Base-by-base conservation (phyloP, 2,329 filamentous ascomycete species). In the Helminthosporium solani region DNA sequence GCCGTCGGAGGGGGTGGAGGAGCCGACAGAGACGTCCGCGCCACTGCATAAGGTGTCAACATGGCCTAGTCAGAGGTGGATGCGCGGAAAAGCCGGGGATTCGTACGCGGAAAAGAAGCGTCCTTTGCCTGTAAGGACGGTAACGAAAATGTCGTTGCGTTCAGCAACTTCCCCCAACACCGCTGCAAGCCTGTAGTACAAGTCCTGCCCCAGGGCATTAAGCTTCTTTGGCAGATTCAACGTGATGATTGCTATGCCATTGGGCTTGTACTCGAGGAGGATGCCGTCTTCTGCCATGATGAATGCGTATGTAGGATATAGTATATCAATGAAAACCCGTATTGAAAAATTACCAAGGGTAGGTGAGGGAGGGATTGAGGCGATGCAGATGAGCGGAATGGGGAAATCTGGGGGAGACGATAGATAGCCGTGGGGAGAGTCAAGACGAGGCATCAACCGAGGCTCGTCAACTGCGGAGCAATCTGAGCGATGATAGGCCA, bases 161-260 rank as follows among this genome's bases (percentile, higher is more conserved):
- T 76, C 78, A 14, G 90, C 91, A 39, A 97, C 78, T 66, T 96
- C 85, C 47, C 86, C 81, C 66, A 99, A 74, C 39, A 83, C 78
- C 57, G 82, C 78, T 1, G 87, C 83, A 33, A 97, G 79, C 23
- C 84, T 79, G 69, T 87, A 95, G 76, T 96, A 97, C 41, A 85
- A 79, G 50, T 81, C 74, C 61, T 81, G 78, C 49, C 75, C 80
- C 41, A 96, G 74, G 25, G 92, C 90, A 70, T 95, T 95, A 70
- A 97, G 88, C 75, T 96, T 96, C 67, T 84, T 81, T 44, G 85
- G 81, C 41, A 88, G 86, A 72, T 91, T 86, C 66, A 99, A 85
- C 15, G 89, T 96, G 70, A 99, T 85, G 65, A 91, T 82, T 63
- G 92, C 89, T 54, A 90, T 74, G 30, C 36, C 45, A 49, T 84